Percentiles rank a stretch among this genome's conserved stretches.
Conservation (phyloP, 371 early-diverging fungal genomes). For the Funneliformis caledonium region DNA sequence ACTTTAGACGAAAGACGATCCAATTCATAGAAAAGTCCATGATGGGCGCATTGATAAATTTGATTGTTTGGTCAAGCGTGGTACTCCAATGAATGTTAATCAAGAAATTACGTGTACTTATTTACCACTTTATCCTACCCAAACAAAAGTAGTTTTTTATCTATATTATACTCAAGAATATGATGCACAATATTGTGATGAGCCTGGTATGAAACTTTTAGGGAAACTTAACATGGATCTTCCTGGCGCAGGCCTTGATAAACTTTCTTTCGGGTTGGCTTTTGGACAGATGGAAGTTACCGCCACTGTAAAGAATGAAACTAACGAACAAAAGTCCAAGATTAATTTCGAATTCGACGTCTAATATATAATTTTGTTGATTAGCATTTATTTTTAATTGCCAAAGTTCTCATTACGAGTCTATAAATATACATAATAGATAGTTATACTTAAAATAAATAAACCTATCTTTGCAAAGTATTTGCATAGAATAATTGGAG, state of each 20-base stretch:
- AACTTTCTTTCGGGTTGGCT: constrained; percentile 4
- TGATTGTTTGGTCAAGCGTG: background rate
- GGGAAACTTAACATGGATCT: background rate
- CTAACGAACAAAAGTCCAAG: background rate
- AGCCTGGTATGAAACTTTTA: background rate
- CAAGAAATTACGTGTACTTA: background rate
- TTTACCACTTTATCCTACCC: background rate
- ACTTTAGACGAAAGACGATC: background rate
- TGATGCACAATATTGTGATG: constrained; percentile 7
- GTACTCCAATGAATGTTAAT: background rate
- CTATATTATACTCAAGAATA: background rate
- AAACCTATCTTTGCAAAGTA: no score
- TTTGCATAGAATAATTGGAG: no score
- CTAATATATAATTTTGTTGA: background rate
- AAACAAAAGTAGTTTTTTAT: background rate
- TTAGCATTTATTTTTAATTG: no score
- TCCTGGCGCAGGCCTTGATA: background rate
- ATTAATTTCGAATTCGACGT: constrained; percentile 27
- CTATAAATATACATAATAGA: no score
- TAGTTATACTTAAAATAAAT: no score
- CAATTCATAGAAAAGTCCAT: background rate
- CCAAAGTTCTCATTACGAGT: no score
- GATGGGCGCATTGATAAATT: background rate
- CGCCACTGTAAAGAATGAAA: constrained; percentile 15
- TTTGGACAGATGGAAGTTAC: constrained; percentile 22